These are phyloP conservation scores for Penicillium polonicum DNA, from an alignment of 2,329 filamentous ascomycete species.

Conservation along the genomic window DNA sequence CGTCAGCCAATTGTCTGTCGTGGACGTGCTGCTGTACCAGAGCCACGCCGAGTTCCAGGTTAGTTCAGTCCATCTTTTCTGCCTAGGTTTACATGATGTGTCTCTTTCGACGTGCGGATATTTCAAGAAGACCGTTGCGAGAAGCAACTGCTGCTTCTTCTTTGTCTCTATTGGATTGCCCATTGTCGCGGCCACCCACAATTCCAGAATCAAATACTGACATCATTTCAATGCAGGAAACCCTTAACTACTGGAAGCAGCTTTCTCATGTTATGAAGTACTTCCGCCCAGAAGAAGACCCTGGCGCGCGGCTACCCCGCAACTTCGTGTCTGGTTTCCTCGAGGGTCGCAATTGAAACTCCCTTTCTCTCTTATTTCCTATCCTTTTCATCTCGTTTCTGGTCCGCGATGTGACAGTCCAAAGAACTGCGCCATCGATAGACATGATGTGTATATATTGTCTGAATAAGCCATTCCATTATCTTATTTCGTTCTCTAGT, in stretches of 20 bases:
- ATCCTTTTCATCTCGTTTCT: constrained; percentile 18
- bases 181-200: neutral
- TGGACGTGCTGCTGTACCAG: constrained; percentile 87
- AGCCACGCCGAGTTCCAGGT: constrained; percentile 95
- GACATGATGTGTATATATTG: constrained; percentile 41
- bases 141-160: neutral
- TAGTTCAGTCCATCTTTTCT: constrained; percentile 19
- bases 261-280: constrained; percentile 93
- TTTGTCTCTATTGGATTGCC: neutral
- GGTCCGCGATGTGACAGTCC: constrained; percentile 20
- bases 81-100: neutral
- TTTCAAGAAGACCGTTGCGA: neutral
- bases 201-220: neutral
- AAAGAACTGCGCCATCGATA: constrained; percentile 23
- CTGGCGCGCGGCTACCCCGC: constrained; percentile 70
- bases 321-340: constrained; percentile 95
- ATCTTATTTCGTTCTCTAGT: constrained; percentile 6
- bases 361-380: constrained; percentile 17
- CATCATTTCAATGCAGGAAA: constrained; percentile 65
- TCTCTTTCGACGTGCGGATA: neutral
- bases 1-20: constrained; percentile 80
- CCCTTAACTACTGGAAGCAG: constrained; percentile 99
- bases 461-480: constrained; percentile 30
- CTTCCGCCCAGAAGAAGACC: constrained; percentile 85
- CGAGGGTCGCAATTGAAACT: constrained; percentile 65